A percentile compares a stretch with the other conserved stretches of the same genome.
Evolutionary conservation across 1,284 basidiomycete genomes (phyloP).

Genomic region (Boletus sp.): DNA sequence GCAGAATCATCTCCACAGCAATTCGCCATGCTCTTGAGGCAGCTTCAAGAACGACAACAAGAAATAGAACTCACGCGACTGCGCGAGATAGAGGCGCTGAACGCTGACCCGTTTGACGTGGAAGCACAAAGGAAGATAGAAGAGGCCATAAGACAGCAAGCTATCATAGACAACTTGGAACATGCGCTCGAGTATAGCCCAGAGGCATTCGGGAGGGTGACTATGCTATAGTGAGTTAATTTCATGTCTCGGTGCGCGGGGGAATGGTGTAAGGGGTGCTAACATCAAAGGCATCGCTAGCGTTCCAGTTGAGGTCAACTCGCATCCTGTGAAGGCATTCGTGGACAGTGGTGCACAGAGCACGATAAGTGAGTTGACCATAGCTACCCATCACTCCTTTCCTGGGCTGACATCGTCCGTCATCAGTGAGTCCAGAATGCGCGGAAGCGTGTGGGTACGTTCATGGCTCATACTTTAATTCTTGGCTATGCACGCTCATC

Average conservation of each 20-base stretch:
- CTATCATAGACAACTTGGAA: slow-evolving; percentile 88
- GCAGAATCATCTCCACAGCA: slow-evolving; percentile 67
- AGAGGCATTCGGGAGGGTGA: slow-evolving; percentile 92
- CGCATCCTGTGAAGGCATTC: slow-evolving; percentile 90
- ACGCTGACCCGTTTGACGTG: slow-evolving; percentile 88
- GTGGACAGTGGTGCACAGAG: slow-evolving; percentile 98
- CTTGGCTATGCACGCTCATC: background rate
- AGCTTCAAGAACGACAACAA: slow-evolving; percentile 61
- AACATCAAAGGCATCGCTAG: slow-evolving; percentile 42
- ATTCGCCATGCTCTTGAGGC: slow-evolving; percentile 75
- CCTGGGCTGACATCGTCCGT: slow-evolving; percentile 15
- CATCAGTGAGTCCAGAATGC: slow-evolving; percentile 88
- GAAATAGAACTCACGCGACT: slow-evolving; percentile 58
- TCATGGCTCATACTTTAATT: background rate
- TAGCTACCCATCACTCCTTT: slow-evolving; percentile 5
- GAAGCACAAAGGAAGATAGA: slow-evolving; percentile 94
- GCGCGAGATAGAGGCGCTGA: slow-evolving; percentile 69
- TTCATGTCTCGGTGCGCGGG: background rate
- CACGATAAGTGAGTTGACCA: slow-evolving; percentile 81
- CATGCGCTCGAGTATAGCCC: slow-evolving; percentile 93
- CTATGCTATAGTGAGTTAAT: slow-evolving; percentile 88
- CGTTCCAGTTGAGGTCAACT: slow-evolving; percentile 90
- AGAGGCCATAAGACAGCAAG: slow-evolving; percentile 90
- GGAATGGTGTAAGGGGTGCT: slow-evolving; percentile 14
- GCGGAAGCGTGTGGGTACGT: slow-evolving; percentile 90